Percentiles rank a stretch among this genome's conserved stretches.
These are phyloP conservation scores for Circinella umbellata DNA, from an alignment of 371 early-diverging fungal species.

Conservation along the genomic window DNA sequence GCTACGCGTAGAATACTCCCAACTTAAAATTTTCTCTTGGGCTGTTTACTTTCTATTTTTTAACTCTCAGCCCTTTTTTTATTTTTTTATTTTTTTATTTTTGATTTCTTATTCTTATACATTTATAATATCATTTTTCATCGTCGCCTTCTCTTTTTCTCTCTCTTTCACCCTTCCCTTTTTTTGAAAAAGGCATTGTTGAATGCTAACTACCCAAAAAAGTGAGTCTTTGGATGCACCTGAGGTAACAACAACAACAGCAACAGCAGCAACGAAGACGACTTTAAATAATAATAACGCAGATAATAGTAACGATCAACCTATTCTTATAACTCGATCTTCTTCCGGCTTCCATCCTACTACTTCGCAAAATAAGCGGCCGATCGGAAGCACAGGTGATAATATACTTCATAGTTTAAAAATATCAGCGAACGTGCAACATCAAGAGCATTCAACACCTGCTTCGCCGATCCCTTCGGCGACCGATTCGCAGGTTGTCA, in stretches of 20 bases:
- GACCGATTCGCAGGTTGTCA: constrained; percentile 1
- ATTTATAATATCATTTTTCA: neutral
- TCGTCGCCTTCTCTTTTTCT: neutral
- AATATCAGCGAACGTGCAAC: constrained; percentile 7
- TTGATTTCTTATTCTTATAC: no score
- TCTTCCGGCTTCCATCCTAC: constrained; percentile 8
- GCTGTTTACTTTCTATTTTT: no score
- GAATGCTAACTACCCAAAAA: constrained; percentile 3
- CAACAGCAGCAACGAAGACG: neutral
- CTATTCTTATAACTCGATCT: constrained; percentile 2
- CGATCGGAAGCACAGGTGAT: constrained; percentile 4
- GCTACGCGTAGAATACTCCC: no score
- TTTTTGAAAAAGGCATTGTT: constrained; percentile 1
- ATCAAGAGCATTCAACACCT: constrained; percentile 11
- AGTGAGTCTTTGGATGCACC: constrained; percentile 10
- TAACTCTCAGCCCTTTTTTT: no score
- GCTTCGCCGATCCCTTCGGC: constrained; percentile 16
- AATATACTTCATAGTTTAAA: neutral
- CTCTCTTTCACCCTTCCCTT: neutral
- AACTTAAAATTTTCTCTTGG: no score
- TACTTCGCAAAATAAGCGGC: neutral
- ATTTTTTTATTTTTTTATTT: no score
- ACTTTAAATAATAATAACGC: constrained; percentile 1
- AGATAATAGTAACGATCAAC: neutral
- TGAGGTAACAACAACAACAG: constrained; percentile 5